Percentiles rank a stretch among this genome's conserved stretches.
Evolutionary conservation across 2,329 filamentous ascomycete species (phyloP).

Genomic region (Trichoderma asperellum): DNA sequence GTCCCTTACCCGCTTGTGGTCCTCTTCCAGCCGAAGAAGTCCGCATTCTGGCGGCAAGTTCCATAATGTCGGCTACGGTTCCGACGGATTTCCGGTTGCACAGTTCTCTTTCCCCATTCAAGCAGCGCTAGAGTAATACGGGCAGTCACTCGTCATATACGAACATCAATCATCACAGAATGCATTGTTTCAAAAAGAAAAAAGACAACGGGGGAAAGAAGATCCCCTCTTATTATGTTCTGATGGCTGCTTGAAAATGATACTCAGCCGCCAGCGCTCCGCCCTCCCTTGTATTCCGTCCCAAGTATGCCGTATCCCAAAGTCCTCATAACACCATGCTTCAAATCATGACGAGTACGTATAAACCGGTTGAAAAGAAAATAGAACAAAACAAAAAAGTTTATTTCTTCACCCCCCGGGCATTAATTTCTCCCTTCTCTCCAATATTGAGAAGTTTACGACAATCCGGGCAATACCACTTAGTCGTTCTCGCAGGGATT

Average conservation of each 20-base stretch:
- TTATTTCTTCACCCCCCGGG: conserved; percentile 57
- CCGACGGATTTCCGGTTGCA: neutral
- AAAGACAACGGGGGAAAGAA: neutral
- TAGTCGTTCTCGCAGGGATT: conserved; percentile 71
- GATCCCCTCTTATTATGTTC: neutral
- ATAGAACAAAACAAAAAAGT: neutral
- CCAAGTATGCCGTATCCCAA: conserved; percentile 9
- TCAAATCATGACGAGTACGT: conserved; percentile 1
- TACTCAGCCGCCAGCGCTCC: neutral
- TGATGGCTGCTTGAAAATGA: neutral
- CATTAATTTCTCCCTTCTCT: conserved; percentile 65
- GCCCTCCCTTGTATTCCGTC: neutral
- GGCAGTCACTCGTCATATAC: neutral
- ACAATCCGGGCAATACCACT: conserved; percentile 86
- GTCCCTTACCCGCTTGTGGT: neutral
- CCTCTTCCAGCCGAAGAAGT: neutral
- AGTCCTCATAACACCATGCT: conserved; percentile 27
- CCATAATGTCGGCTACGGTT: conserved; percentile 8
- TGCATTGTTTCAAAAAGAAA: neutral
- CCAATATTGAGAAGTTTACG: conserved; percentile 64
- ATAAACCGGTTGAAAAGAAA: neutral
- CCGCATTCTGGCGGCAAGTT: conserved; percentile 3
- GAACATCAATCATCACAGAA: neutral
- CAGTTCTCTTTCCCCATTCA: neutral
- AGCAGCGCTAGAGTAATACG: neutral